These are phyloP conservation scores for Chenopodium formosanum DNA, from an alignment of 148 eudicot genomes.

Conservation along the genomic window DNA sequence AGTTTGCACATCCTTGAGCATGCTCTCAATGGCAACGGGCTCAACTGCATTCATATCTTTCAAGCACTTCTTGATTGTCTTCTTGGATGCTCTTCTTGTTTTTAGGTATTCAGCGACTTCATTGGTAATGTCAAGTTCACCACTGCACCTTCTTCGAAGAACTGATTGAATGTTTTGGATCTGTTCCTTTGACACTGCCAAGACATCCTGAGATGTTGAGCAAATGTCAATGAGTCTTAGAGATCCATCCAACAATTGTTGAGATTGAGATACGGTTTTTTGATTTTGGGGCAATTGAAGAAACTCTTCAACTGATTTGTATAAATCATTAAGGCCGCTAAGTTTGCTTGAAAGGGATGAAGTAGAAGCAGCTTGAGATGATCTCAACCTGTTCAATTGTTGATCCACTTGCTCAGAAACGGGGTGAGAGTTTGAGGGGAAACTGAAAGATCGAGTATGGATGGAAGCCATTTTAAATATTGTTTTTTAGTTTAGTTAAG, in stretches of 20 bases:
- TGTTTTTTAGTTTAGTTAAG: not conserved
- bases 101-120: conserved; percentile 18
- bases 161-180: conserved; percentile 35
- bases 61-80: conserved; percentile 25
- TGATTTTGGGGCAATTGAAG: conserved; percentile 24
- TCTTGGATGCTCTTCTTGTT: conserved; percentile 25
- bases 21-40: not conserved
- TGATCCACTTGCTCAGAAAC: conserved; percentile 12
- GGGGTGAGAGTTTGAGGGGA: conserved; percentile 28
- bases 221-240: conserved; percentile 38
- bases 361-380: conserved; percentile 35
- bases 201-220: conserved; percentile 25
- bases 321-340: conserved; percentile 19
- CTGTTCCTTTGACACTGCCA: conserved; percentile 25
- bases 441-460: conserved; percentile 35
- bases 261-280: conserved; percentile 10
- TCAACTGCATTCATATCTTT: conserved; percentile 19
- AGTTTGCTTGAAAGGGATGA: conserved; percentile 26
- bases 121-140: conserved; percentile 14
- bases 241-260: conserved; percentile 33
- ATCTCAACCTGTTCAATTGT: conserved; percentile 24
- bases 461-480: conserved; percentile 8
- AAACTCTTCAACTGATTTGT: conserved; percentile 30
- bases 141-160: conserved; percentile 31
- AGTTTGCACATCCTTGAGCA: conserved; percentile 23